These are phyloP conservation scores for Amborella trichopoda DNA, from an alignment of 164 flowering plant genomes.

Conservation along the genomic window DNA sequence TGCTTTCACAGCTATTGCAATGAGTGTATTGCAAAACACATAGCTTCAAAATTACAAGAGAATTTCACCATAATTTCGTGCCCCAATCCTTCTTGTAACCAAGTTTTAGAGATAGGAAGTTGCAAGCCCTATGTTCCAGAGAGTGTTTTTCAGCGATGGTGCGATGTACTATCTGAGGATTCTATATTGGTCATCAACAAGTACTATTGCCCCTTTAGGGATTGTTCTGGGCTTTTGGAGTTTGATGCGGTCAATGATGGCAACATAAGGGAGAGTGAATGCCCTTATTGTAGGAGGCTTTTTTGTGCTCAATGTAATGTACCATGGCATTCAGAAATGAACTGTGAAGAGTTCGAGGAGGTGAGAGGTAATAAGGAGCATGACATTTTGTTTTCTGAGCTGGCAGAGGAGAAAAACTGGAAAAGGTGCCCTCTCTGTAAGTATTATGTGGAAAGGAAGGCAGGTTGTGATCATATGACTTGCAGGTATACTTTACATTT, in stretches of 20 bases:
- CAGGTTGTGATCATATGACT: conserved; percentile 22
- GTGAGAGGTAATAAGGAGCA: conserved; percentile 7
- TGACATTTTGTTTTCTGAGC: conserved; percentile 17
- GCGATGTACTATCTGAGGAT: conserved; percentile 11
- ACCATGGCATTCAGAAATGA: conserved; percentile 25
- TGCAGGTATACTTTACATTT: too few relatives aligned
- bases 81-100: conserved; percentile 18
- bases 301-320: conserved; percentile 26
- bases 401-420: conserved; percentile 28
- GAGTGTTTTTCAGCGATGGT: conserved; percentile 21
- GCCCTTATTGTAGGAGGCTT: conserved; percentile 27
- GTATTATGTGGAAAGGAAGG: conserved; percentile 21
- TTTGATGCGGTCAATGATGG: conserved; percentile 4
- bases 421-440: conserved; percentile 32
- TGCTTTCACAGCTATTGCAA: conserved; percentile 28
- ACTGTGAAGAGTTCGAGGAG: conserved; percentile 12
- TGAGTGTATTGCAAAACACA: conserved; percentile 26
- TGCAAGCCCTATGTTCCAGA: conserved; percentile 15
- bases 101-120: conserved; percentile 10
- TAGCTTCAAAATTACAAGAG: conserved; percentile 15
- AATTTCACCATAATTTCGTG: conserved; percentile 11
- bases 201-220: conserved; percentile 27
- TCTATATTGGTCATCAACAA: conserved; percentile 6
- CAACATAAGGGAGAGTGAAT: conserved; percentile 14
- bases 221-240: conserved; percentile 25